Evolutionary conservation across 225 moss, liverwort and hornwort genomes (phyloP).

Genomic region (Anthoceros angustus): DNA sequence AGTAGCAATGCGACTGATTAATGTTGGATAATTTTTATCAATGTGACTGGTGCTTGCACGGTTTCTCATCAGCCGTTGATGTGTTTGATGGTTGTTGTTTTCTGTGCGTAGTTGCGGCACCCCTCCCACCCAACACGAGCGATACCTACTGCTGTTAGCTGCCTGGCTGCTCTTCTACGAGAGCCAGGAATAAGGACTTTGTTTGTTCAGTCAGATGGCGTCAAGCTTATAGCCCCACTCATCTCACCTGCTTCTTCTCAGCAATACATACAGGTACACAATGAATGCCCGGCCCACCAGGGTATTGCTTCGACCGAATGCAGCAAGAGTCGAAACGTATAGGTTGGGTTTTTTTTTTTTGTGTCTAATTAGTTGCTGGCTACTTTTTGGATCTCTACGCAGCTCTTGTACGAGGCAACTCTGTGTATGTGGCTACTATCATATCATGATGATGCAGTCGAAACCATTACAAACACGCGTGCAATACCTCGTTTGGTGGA

Average conservation of each 20-base stretch:
- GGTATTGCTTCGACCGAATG: neutral
- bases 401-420: constrained; percentile 82
- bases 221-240: constrained; percentile 42
- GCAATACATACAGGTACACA: constrained; percentile 64
- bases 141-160: constrained; percentile 67
- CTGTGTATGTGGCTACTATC: constrained; percentile 76
- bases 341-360: too few species aligned
- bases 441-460: constrained; percentile 54
- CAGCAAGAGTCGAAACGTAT: too few species aligned
- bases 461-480: constrained; percentile 45
- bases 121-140: constrained; percentile 61
- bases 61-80: too few species aligned
- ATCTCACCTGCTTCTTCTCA: constrained; percentile 55
- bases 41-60: too few species aligned
- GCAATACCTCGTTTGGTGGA: constrained; percentile 63
- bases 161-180: constrained; percentile 71
- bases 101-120: constrained; percentile 27
- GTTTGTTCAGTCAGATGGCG: constrained; percentile 61
- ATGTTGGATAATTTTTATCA: too few species aligned
- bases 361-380: too few species aligned
- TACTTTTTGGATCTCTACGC: constrained; percentile 7
- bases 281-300: neutral
- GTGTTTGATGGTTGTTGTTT: too few species aligned
- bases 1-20: neutral
- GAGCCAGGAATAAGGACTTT: constrained; percentile 56